A percentile compares a stretch with the other conserved stretches of the same genome.
Conservation (phyloP, 164 flowering plant species). For the Nymphaea thermarum region DNA sequence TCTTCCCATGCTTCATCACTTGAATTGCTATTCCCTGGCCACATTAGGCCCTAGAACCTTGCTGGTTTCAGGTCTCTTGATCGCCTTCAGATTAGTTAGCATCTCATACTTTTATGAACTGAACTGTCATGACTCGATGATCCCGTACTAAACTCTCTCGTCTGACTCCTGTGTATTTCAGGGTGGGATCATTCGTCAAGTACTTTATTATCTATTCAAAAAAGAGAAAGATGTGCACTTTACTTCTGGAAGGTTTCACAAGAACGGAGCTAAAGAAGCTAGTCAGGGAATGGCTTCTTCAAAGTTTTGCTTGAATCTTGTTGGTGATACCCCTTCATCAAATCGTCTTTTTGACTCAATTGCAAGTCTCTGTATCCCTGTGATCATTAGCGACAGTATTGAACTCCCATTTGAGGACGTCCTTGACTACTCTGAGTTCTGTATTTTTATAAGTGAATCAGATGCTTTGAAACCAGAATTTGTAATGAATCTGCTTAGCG, state of each 20-base stretch:
- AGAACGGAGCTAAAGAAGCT: constrained; percentile 45
- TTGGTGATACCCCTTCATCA: constrained; percentile 96
- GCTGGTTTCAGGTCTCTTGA: too few species aligned
- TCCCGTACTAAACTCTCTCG: too few species aligned
- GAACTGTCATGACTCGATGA: background rate
- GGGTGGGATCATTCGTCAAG: constrained; percentile 84
- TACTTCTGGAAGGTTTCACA: constrained; percentile 45
- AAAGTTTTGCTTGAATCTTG: constrained; percentile 79
- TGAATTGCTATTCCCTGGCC: too few species aligned
- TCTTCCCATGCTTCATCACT: too few species aligned
- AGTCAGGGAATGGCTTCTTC: constrained; percentile 75
- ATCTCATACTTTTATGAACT: background rate
- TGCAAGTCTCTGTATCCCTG: constrained; percentile 81
- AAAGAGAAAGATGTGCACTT: constrained; percentile 83
- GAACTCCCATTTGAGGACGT: constrained; percentile 90
- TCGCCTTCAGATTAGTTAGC: too few species aligned
- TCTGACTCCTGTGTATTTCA: constrained; percentile 11
- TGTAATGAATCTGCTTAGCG: constrained; percentile 53
- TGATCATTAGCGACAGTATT: constrained; percentile 80
- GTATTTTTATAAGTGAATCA: constrained; percentile 51
- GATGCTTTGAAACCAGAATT: constrained; percentile 56
- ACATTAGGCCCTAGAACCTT: too few species aligned
- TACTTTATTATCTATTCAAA: constrained; percentile 72
- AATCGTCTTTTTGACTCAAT: constrained; percentile 91
- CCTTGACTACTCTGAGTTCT: constrained; percentile 70